These are phyloP conservation scores for Aciculoconidium aculeatum DNA, from an alignment of 805 yeast genomes.

Conservation along the genomic window DNA sequence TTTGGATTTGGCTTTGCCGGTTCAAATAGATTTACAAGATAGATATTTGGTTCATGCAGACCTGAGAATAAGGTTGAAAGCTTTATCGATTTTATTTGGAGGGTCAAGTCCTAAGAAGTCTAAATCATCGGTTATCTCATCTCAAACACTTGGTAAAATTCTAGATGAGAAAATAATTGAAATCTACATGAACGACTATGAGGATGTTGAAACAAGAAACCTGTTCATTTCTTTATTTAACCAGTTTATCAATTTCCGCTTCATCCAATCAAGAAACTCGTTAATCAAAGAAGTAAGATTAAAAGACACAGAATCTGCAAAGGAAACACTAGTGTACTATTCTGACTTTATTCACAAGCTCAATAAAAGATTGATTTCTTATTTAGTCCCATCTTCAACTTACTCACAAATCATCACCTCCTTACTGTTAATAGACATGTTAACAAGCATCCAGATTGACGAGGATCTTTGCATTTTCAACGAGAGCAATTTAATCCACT, in stretches of 20 bases:
- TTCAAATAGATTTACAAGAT: slow-evolving; percentile 14
- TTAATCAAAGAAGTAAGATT: slow-evolving; percentile 32
- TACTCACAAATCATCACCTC: slow-evolving; percentile 32
- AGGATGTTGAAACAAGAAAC: slow-evolving; percentile 62
- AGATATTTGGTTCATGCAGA: slow-evolving; percentile 43
- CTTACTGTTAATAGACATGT: slow-evolving; percentile 10
- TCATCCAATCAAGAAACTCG: slow-evolving; percentile 64
- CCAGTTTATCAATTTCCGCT: slow-evolving; percentile 50
- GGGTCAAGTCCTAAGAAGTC: slow-evolving; percentile 44
- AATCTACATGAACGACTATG: slow-evolving; percentile 50
- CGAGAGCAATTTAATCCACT: slow-evolving; percentile 35
- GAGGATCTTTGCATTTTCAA: slow-evolving; percentile 40
- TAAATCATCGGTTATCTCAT: slow-evolving; percentile 47
- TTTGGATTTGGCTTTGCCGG: slow-evolving; percentile 5
- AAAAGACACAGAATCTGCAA: slow-evolving; percentile 12
- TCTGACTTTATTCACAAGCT: slow-evolving; percentile 32
- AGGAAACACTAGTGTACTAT: slow-evolving; percentile 6
- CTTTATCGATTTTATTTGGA: slow-evolving; percentile 55
- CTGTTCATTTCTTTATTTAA: slow-evolving; percentile 57
- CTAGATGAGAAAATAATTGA: slow-evolving; percentile 33
- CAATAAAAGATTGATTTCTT: slow-evolving; percentile 58
- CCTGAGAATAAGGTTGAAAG: slow-evolving; percentile 40
- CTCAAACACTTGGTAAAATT: slow-evolving; percentile 39
- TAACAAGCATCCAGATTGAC: slow-evolving; percentile 1
- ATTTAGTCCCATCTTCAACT: slow-evolving; percentile 42